Evolutionary conservation across 495 filamentous ascomycete genomes (phyloP).

Genomic region (Neurospora tetraspora): DNA sequence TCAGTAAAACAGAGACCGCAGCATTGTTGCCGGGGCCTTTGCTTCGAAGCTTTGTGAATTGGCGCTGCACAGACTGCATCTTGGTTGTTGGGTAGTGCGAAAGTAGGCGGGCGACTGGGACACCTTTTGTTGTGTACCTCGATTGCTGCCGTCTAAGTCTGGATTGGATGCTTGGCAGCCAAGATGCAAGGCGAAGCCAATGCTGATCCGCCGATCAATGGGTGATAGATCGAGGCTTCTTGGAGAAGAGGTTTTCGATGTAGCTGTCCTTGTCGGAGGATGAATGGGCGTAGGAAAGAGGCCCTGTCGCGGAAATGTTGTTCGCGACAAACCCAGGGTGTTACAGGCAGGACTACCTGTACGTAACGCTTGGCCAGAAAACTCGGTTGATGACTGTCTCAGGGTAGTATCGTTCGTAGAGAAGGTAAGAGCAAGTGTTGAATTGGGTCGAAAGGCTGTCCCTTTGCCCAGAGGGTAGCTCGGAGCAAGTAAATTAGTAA

Average conservation of each 20-base stretch:
- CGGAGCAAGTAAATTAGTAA: not conserved
- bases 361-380: not conserved
- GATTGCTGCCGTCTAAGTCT: not conserved
- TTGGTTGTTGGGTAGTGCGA: slow-evolving; percentile 10
- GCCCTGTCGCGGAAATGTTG: not conserved
- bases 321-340: not conserved
- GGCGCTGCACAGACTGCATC: slow-evolving; percentile 75
- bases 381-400: not conserved
- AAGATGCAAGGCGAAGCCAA: not conserved
- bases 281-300: not conserved
- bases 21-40: slow-evolving; percentile 65
- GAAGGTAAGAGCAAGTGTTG: not conserved
- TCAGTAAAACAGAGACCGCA: slow-evolving; percentile 64
- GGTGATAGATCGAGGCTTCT: not conserved
- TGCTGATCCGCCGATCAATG: not conserved
- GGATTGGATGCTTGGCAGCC: not conserved
- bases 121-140: not conserved
- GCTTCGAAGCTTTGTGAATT: slow-evolving; percentile 62
- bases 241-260: not conserved
- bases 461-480: not conserved
- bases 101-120: not conserved
- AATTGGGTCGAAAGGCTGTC: not conserved
- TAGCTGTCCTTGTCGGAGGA: not conserved
- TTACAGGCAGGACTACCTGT: too few relatives aligned
- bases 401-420: not conserved